Evolutionary conservation across 805 yeast species (phyloP).

Genomic region (Yarrowia phangngaensis): DNA sequence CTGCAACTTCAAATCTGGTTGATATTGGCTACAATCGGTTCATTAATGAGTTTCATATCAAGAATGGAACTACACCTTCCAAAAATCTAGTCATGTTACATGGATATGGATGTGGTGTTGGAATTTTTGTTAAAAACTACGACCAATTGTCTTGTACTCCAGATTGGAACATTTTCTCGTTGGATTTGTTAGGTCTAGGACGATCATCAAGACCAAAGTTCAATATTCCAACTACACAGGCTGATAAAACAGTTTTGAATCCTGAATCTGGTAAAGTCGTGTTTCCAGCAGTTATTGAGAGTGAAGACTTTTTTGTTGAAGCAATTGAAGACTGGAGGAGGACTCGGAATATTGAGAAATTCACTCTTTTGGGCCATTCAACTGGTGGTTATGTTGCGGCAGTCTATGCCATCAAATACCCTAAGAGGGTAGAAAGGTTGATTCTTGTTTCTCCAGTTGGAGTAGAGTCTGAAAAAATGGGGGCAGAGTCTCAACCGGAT

Average conservation of each 20-base stretch:
- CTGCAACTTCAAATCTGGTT: slow-evolving; percentile 44
- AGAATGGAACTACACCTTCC: slow-evolving; percentile 34
- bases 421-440: slow-evolving; percentile 59
- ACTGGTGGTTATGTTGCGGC: slow-evolving; percentile 85
- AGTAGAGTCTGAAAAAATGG: slow-evolving; percentile 44
- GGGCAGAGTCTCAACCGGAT: no score
- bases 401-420: slow-evolving; percentile 58
- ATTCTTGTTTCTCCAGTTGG: slow-evolving; percentile 92
- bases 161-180: slow-evolving; percentile 73
- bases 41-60: slow-evolving; percentile 73
- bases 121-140: slow-evolving; percentile 72
- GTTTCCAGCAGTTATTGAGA: slow-evolving; percentile 41
- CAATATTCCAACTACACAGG: slow-evolving; percentile 34
- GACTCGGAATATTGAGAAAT: slow-evolving; percentile 48
- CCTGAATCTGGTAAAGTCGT: slow-evolving; percentile 27
- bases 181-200: slow-evolving; percentile 89
- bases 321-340: slow-evolving; percentile 62
- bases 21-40: slow-evolving; percentile 48
- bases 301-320: slow-evolving; percentile 62
- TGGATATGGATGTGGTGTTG: slow-evolving; percentile 91
- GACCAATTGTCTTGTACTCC: slow-evolving; percentile 43
- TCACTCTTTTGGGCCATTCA: slow-evolving; percentile 76
- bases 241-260: slow-evolving; percentile 34
- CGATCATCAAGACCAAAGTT: slow-evolving; percentile 71
- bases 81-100: slow-evolving; percentile 71